Base-by-base conservation (phyloP, 108 stramenopile genomes). In the Bacterosira constricta region DNA sequence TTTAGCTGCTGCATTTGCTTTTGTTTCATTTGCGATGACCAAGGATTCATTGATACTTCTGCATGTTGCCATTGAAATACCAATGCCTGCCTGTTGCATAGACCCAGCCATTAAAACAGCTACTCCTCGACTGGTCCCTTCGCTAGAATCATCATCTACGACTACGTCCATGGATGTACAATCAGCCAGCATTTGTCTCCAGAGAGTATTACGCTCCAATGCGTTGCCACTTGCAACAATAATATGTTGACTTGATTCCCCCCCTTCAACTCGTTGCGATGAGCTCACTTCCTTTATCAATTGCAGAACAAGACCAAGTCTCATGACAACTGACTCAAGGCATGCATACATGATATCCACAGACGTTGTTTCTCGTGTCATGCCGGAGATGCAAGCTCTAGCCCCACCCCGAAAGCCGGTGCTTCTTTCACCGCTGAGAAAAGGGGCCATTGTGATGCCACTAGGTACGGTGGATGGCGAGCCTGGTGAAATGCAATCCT, bases 121-220 rank as follows among this genome's bases (percentile, higher is more conserved):
- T 20, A 85, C 89, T 18, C 92, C 92, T 18, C 92, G 82, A 45
- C 86, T 87, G 2, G 88, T 93, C 18, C 85, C 90, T 53, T 93
- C 92, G 6, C 49, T 41, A 8, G 86, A 74, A 20, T 84, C 76
- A 50, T 85, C 88, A 29, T 44, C 59, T 56, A 90, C 92, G 6
- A 93, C 61, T 12, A 93, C 83, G 34, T 53, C 31, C 42, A 84
- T 52, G 15, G 79, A 85, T 50, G 73, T 74, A 56, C 85, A 73
- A 80, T 94, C 88, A 30, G 88, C 79, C 38, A 94, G 39, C 90
- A 91, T 89, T 73, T 87, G 87, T 26, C 93, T 61, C 93, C 93
- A 94, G 2, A 85, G 62, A 8, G 75, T 44, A 74, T 91, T 94
- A 23, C 62, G 60, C 67, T 94, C 92, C 59, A 94, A 39, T 9